Conservation (phyloP, 176 grass and related monocot genomes). For the Dendrocalamus sinicus region DNA sequence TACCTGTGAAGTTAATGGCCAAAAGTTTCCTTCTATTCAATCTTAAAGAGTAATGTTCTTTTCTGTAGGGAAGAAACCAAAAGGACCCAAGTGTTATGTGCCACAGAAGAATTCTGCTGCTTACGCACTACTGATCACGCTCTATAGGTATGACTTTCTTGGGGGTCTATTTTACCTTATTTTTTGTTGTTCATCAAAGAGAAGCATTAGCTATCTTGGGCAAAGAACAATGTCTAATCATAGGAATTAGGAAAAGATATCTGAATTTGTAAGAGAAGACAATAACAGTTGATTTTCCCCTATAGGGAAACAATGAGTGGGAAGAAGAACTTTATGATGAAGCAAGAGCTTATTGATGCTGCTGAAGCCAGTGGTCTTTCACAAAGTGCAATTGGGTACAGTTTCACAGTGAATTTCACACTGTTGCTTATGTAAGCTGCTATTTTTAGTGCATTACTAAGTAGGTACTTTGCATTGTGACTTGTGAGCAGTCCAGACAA, state of each 20-base stretch:
- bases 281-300: neutral
- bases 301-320: constrained; percentile 60
- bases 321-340: constrained; percentile 69
- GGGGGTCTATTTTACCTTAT: neutral
- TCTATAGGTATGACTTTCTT: constrained; percentile 57
- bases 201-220: neutral
- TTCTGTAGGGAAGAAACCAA: constrained; percentile 69
- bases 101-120: constrained; percentile 74
- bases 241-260: neutral
- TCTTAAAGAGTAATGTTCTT: constrained; percentile 2
- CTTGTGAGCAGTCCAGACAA: constrained; percentile 67
- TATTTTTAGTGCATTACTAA: constrained; percentile 27
- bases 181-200: neutral
- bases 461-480: constrained; percentile 31
- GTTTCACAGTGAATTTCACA: constrained; percentile 29
- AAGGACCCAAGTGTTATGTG: constrained; percentile 56
- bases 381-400: constrained; percentile 66
- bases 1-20: neutral
- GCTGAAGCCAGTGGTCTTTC: constrained; percentile 87
- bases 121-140: constrained; percentile 82
- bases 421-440: constrained; percentile 14
- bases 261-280: constrained; percentile 12
- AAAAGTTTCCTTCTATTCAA: neutral
- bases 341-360: constrained; percentile 88
- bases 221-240: constrained; percentile 10